Evolutionary conservation across 2,329 filamentous ascomycete genomes (phyloP).

Genomic region (Cadophora luteo-olivacea): DNA sequence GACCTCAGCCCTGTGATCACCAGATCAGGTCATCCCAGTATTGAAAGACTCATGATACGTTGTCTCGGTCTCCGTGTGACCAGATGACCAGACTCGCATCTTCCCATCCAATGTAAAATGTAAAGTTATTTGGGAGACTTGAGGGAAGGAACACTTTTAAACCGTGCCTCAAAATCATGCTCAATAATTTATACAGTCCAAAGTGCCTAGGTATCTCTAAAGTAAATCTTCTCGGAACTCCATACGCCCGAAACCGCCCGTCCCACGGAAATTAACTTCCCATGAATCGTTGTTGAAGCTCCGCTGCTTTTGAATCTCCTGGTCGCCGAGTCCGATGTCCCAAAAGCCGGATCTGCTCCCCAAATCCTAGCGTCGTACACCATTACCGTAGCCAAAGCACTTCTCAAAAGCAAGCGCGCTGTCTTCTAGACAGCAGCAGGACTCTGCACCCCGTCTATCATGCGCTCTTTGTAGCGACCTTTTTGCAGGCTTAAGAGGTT

Average conservation of each 20-base stretch:
- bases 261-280: not conserved
- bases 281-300: not conserved
- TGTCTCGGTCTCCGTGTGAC: not conserved
- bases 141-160: not conserved
- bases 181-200: conserved; percentile 5
- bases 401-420: not conserved
- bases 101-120: not conserved
- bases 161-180: not conserved
- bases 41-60: too few relatives aligned
- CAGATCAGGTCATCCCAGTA: too few relatives aligned
- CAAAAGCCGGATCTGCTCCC: not conserved
- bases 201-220: conserved; percentile 11
- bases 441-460: not conserved
- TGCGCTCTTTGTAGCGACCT: not conserved
- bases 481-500: not conserved
- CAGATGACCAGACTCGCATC: not conserved
- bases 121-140: not conserved
- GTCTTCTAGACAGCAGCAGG: not conserved
- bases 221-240: conserved; percentile 1
- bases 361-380: not conserved
- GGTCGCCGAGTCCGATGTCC: not conserved
- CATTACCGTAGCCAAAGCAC: not conserved
- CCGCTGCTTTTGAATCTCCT: not conserved
- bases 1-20: too few relatives aligned
- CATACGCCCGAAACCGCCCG: not conserved